Evolutionary conservation across 2,329 filamentous ascomycete genomes (phyloP).

Genomic region (Ophiostoma quercus): DNA sequence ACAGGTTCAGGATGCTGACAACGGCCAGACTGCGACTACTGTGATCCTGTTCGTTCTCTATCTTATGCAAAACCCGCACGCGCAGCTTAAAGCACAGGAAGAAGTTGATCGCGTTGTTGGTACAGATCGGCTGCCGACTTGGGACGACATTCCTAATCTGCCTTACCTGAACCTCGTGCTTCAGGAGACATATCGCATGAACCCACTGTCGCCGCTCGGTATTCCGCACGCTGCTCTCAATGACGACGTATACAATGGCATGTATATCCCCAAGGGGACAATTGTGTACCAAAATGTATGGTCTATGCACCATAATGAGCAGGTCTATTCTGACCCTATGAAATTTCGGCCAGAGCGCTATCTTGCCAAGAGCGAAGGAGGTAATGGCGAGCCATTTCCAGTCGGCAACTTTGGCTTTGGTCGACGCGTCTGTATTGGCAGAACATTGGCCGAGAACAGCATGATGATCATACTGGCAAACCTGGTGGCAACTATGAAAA

Average conservation of each 20-base stretch:
- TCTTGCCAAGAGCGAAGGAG: conserved; percentile 22
- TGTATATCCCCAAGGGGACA: conserved; percentile 32
- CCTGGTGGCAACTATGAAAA: conserved; percentile 6
- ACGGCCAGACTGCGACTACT: conserved; percentile 33
- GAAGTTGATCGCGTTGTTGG: conserved; percentile 43
- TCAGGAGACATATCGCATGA: conserved; percentile 45
- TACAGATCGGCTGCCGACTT: conserved; percentile 36
- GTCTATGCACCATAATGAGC: conserved; percentile 44
- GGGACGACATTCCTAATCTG: conserved; percentile 36
- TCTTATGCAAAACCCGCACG: conserved; percentile 41
- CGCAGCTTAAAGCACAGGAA: conserved; percentile 39
- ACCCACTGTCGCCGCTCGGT: conserved; percentile 36
- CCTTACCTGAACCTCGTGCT: conserved; percentile 42
- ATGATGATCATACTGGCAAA: conserved; percentile 9
- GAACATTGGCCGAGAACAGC: conserved; percentile 7
- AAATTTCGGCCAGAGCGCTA: conserved; percentile 40
- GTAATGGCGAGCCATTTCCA: conserved; percentile 39
- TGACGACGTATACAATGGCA: conserved; percentile 39
- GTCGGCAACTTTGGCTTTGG: conserved; percentile 49
- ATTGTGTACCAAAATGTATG: conserved; percentile 41
- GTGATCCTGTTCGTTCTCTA: conserved; percentile 44
- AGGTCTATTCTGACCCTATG: conserved; percentile 37
- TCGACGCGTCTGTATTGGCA: conserved; percentile 44
- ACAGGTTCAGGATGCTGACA: not conserved
- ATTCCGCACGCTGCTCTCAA: conserved; percentile 40